Conservation (phyloP, 495 filamentous ascomycete genomes). For the Tetracladium setigerum region DNA sequence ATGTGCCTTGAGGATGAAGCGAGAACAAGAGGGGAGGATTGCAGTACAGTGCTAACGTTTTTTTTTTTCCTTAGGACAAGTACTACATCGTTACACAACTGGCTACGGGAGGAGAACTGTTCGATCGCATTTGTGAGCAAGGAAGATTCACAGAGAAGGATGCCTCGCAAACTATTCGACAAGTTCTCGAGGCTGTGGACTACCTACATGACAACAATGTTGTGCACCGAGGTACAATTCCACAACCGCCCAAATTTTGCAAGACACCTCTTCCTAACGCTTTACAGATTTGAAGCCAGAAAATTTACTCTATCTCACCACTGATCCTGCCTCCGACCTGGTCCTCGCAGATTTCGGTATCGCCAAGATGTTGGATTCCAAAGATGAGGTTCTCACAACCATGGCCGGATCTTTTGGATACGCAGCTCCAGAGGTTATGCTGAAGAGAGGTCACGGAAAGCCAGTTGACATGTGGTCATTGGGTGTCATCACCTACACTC, state of each 20-base stretch:
- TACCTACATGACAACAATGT: conserved; percentile 94
- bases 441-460: conserved; percentile 95
- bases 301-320: conserved; percentile 90
- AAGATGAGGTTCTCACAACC: conserved; percentile 86
- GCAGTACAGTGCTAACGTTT: neutral
- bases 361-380: conserved; percentile 91
- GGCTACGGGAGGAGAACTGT: conserved; percentile 92
- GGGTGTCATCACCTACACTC: conserved; percentile 96
- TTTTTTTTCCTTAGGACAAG: conserved; percentile 64
- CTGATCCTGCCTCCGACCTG: conserved; percentile 65
- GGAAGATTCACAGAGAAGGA: conserved; percentile 99
- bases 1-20: conserved; percentile 18
- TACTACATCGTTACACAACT: conserved; percentile 99
- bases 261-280: neutral
- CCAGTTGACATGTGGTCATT: conserved; percentile 99
- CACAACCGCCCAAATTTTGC: neutral
- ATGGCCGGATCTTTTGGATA: conserved; percentile 99
- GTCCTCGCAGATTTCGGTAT: conserved; percentile 98
- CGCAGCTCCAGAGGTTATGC: conserved; percentile 96
- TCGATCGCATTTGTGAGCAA: conserved; percentile 96
- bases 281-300: conserved; percentile 89
- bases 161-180: conserved; percentile 90
- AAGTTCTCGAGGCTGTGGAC: conserved; percentile 90
- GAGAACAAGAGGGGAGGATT: neutral
- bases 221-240: conserved; percentile 74